Evolutionary conservation across 441 rosid species (phyloP), one percentile per base, ranked within the genome.

Genomic region (Gossypium lobatum): DNA sequence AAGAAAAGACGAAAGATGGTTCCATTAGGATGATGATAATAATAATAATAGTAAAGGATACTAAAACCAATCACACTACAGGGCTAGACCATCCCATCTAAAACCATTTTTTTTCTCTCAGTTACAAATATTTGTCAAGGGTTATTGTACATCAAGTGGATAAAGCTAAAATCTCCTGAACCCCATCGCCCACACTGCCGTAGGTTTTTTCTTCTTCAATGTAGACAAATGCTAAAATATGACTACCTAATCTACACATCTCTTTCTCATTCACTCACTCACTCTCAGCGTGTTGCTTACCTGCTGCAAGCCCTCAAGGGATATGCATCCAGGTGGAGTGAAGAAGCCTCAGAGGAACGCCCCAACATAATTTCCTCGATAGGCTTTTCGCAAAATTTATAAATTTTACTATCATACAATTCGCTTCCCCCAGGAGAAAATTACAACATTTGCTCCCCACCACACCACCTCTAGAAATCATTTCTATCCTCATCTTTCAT

Each of bases 401-500:
- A 60, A 69, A 62, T 75, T 75, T 75, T 77, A 81, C 80, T 86
- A 81, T 86, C 81, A 54, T 85, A 89, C 93, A 86, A 73, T 76
- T 71, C 73, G 80, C 81, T 80, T 6, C 26, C 77, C 77, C 78
- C 10, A 11, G 16, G 72, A 64, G 61, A 72, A 73, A 78, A 79
- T 52, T 26, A 75, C 71, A 72, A 80, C 71, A 60, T 81, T 64
- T 76, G 85, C 80, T 79, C 70, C 71, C 80, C 70, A 76, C 76
- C 18, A 71, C 71, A 78, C 75, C 80, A 78, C 81, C 83, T 83
- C 81, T 82, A 93, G 77, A 85, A 88, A 81, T 78, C 79, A 76
- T 84, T 89, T 79, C 83, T 81, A 75, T 85, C 90, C 46, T 85
- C 93, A 76, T 87, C 96, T 87, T 91, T 90, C 81, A 81, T 77